Conservation (phyloP, 1,284 basidiomycete species). For the Cutaneotrichosporon sp. region DNA sequence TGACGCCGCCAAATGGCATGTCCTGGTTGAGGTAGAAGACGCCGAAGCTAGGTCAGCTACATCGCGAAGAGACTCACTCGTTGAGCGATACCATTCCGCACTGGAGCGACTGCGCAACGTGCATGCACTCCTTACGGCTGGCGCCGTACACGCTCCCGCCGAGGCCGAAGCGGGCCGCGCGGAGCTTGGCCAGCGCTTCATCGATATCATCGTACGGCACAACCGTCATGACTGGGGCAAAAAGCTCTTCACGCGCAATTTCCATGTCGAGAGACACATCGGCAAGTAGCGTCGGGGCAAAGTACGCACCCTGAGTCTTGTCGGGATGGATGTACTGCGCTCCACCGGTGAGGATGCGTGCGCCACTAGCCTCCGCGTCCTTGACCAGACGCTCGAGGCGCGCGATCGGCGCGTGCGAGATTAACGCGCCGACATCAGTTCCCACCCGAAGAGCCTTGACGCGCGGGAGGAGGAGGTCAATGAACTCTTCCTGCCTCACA, state of each 20-base stretch:
- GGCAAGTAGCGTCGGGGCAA: slow-evolving; percentile 80
- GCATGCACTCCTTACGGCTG: slow-evolving; percentile 68
- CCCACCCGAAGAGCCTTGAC: slow-evolving; percentile 67
- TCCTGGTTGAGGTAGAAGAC: slow-evolving; percentile 89
- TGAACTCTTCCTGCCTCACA: slow-evolving; percentile 59
- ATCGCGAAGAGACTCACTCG: slow-evolving; percentile 65
- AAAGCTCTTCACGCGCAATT: slow-evolving; percentile 81
- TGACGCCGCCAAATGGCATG: slow-evolving; percentile 88
- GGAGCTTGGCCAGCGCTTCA: slow-evolving; percentile 81
- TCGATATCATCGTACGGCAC: slow-evolving; percentile 77
- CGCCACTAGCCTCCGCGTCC: slow-evolving; percentile 68
- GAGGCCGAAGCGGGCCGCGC: slow-evolving; percentile 82
- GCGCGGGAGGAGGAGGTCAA: slow-evolving; percentile 64
- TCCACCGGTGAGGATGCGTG: slow-evolving; percentile 67
- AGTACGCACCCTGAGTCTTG: slow-evolving; percentile 71
- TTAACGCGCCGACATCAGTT: slow-evolving; percentile 54
- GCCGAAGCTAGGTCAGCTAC: slow-evolving; percentile 61
- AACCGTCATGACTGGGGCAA: slow-evolving; percentile 82
- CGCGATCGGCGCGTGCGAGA: slow-evolving; percentile 60
- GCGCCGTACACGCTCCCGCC: slow-evolving; percentile 94
- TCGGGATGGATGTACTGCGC: slow-evolving; percentile 65
- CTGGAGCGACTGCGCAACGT: slow-evolving; percentile 73
- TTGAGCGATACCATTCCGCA: slow-evolving; percentile 98
- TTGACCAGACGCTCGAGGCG: slow-evolving; percentile 69
- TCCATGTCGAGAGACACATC: slow-evolving; percentile 72